phyloP scores from a whole-genome alignment of 1,139 yeast genomes.

The Pneumocystis jirovecii region DNA sequence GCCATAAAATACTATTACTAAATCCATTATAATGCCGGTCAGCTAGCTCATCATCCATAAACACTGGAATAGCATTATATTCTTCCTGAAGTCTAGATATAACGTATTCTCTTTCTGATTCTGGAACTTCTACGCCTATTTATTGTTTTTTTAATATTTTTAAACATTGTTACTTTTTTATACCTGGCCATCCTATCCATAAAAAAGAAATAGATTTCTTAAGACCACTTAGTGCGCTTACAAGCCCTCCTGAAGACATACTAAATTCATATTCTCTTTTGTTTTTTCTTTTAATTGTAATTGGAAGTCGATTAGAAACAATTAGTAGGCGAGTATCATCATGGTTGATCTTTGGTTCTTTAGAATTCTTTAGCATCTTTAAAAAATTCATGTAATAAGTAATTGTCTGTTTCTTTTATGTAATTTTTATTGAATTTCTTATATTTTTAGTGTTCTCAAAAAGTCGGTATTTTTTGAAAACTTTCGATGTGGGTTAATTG shows the following conservation, averaged over 20 bases:
- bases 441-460: not conserved
- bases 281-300: conserved; percentile 60
- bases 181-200: conserved; percentile 95
- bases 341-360: not conserved
- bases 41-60: conserved; percentile 72
- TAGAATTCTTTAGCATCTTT: not conserved
- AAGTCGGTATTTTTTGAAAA: not conserved
- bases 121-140: conserved; percentile 52
- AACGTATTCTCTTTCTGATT: conserved; percentile 53
- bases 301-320: conserved; percentile 89
- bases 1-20: conserved; percentile 88
- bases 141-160: not conserved
- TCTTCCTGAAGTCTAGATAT: conserved; percentile 54
- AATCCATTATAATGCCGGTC: conserved; percentile 95
- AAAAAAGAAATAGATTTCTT: conserved; percentile 75
- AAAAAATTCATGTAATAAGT: too few species aligned
- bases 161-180: not conserved
- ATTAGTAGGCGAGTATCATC: conserved; percentile 32
- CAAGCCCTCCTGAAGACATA: conserved; percentile 96
- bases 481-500: not conserved
- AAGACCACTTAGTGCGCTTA: conserved; percentile 85
- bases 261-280: conserved; percentile 50
- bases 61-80: conserved; percentile 84
- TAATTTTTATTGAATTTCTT: not conserved
- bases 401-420: not conserved